Evolutionary conservation across 2,329 filamentous ascomycete genomes (phyloP).

Genomic region (Thelonectria olida): DNA sequence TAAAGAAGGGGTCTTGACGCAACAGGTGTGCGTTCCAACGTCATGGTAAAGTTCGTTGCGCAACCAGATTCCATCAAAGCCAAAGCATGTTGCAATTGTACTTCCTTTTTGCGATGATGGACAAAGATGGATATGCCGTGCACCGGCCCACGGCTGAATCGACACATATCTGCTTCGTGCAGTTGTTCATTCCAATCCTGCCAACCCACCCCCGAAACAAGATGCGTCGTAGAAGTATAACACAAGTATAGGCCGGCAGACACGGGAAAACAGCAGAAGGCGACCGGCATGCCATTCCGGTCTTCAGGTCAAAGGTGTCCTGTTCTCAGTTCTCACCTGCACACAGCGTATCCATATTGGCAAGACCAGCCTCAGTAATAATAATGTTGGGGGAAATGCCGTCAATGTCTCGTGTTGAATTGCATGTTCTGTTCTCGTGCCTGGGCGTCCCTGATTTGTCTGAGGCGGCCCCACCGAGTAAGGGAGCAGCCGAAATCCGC

Average conservation of each 20-base stretch:
- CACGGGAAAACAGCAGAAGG: neutral
- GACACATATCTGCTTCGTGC: neutral
- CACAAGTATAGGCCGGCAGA: neutral
- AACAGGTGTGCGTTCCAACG: conserved; percentile 1
- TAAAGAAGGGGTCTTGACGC: neutral
- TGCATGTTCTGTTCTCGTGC: conserved; percentile 24
- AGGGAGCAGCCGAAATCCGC: neutral
- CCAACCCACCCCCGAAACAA: neutral
- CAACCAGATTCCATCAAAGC: too few relatives aligned
- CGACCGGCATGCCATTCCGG: conserved; percentile 26
- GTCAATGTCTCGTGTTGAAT: conserved; percentile 26
- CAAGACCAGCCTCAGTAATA: neutral
- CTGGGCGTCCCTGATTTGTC: conserved; percentile 6
- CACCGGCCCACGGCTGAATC: neutral
- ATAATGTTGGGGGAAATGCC: conserved; percentile 17
- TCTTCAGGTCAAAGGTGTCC: neutral
- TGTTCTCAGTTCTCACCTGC: neutral
- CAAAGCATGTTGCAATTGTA: too few relatives aligned
- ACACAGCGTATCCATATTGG: conserved; percentile 3
- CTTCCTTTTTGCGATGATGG: neutral
- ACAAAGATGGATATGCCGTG: neutral
- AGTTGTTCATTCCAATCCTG: conserved; percentile 8
- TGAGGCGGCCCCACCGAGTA: neutral
- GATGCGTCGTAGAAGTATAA: neutral
- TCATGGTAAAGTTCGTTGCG: neutral